Conservation (phyloP, 805 yeast species). For the Komagataella kurtzmanii region DNA sequence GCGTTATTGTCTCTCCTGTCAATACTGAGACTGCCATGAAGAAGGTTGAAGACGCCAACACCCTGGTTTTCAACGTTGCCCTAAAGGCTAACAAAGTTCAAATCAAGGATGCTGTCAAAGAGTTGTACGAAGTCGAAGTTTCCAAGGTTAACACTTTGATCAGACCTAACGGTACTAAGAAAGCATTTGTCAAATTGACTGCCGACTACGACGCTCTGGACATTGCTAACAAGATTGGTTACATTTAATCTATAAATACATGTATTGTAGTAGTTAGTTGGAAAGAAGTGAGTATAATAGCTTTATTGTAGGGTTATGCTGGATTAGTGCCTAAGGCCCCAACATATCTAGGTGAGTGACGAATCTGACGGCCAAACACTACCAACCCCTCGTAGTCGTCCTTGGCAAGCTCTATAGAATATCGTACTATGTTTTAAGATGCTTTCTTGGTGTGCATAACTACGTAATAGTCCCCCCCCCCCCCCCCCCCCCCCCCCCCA, state of each 20-base stretch:
- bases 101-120: constrained; percentile 97
- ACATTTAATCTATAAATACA: constrained; percentile 50
- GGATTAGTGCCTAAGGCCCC: neutral
- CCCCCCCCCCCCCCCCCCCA: too few relatives aligned
- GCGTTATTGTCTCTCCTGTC: constrained; percentile 86
- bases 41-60: constrained; percentile 99
- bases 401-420: too few relatives aligned
- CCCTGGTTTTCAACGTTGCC: constrained; percentile 97
- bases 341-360: neutral
- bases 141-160: constrained; percentile 90
- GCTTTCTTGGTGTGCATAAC: too few relatives aligned
- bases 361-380: neutral
- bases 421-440: too few relatives aligned
- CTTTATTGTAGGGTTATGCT: neutral
- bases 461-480: too few relatives aligned
- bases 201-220: constrained; percentile 99
- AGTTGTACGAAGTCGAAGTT: constrained; percentile 93
- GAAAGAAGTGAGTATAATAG: constrained; percentile 1
- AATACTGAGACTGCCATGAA: constrained; percentile 98
- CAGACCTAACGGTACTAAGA: constrained; percentile 99
- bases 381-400: neutral
- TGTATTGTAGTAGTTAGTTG: neutral
- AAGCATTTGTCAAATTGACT: constrained; percentile 98
- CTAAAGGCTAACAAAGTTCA: constrained; percentile 96
- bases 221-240: constrained; percentile 99